Percentiles rank a stretch among this genome's conserved stretches.
These are phyloP conservation scores for Coemansia sp. DNA, from an alignment of 192 early-diverging fungal genomes.

Conservation along the genomic window DNA sequence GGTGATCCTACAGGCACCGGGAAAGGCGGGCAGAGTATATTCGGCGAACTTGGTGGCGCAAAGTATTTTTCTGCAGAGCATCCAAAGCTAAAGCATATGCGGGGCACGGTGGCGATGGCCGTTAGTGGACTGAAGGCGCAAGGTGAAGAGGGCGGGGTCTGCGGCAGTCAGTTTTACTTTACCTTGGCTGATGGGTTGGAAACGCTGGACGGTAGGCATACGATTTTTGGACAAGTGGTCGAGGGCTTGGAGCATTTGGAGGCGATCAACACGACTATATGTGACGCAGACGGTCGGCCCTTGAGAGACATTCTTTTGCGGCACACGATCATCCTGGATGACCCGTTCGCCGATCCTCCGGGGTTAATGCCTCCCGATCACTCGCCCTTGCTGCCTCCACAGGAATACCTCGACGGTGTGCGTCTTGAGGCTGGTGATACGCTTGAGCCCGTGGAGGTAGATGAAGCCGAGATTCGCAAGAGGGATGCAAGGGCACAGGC, in stretches of 20 bases:
- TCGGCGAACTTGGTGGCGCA: conserved; percentile 56
- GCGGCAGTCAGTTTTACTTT: conserved; percentile 66
- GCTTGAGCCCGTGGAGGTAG: conserved; percentile 54
- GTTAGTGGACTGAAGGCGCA: conserved; percentile 67
- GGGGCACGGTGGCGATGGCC: conserved; percentile 92
- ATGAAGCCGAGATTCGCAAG: conserved; percentile 63
- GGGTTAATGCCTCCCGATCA: conserved; percentile 61
- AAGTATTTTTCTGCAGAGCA: conserved; percentile 64
- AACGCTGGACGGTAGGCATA: conserved; percentile 78
- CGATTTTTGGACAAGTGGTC: conserved; percentile 86
- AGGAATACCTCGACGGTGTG: conserved; percentile 64
- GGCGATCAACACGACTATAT: conserved; percentile 65
- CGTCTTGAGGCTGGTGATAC: conserved; percentile 84
- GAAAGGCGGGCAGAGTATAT: conserved; percentile 74
- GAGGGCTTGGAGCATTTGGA: conserved; percentile 90
- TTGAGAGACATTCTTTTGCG: conserved; percentile 84
- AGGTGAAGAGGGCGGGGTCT: conserved; percentile 66
- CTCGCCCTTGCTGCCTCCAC: conserved; percentile 70
- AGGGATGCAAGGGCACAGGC: conserved; percentile 80
- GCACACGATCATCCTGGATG: conserved; percentile 89
- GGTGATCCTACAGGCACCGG: conserved; percentile 96
- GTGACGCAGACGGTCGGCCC: conserved; percentile 72
- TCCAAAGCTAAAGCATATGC: conserved; percentile 67
- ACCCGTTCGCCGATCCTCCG: conserved; percentile 85
- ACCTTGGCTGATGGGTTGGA: conserved; percentile 65